These are phyloP conservation scores for Neurospora sp. DNA, from an alignment of 2,329 filamentous ascomycete genomes.

Conservation along the genomic window DNA sequence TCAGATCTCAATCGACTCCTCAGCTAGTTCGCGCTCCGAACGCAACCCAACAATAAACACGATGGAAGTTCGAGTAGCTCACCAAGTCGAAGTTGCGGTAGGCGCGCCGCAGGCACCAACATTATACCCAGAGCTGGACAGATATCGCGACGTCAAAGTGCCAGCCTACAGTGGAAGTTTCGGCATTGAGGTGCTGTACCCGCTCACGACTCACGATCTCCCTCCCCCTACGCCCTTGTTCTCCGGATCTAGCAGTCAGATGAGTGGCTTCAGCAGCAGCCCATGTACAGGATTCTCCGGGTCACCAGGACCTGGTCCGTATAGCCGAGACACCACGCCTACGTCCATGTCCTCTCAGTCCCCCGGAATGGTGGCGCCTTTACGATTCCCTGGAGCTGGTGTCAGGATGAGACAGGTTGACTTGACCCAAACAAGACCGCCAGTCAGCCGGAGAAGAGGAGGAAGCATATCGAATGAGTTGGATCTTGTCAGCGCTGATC, in stretches of 20 bases:
- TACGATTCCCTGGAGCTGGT: constrained; percentile 35
- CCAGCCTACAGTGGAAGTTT: constrained; percentile 25
- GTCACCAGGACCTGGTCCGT: constrained; percentile 57
- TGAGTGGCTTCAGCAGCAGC: constrained; percentile 54
- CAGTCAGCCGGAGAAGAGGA: constrained; percentile 47
- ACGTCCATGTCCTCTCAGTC: constrained; percentile 71
- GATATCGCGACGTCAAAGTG: constrained; percentile 41
- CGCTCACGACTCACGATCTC: constrained; percentile 52
- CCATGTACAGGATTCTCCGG: constrained; percentile 68
- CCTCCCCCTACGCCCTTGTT: constrained; percentile 59
- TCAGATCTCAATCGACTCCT: constrained; percentile 26
- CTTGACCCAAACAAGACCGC: constrained; percentile 45
- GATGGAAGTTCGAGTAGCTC: constrained; percentile 31
- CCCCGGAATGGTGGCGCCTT: constrained; percentile 46
- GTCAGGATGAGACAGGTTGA: constrained; percentile 38
- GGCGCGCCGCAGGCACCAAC: constrained; percentile 31
- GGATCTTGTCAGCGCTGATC: constrained; percentile 36
- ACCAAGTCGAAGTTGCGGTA: constrained; percentile 31
- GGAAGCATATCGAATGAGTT: constrained; percentile 43
- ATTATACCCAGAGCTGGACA: constrained; percentile 51
- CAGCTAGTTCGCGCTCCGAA: constrained; percentile 28
- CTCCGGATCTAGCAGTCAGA: constrained; percentile 44
- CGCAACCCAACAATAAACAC: constrained; percentile 33
- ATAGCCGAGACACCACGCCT: constrained; percentile 69
- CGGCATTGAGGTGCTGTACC: constrained; percentile 40